Evolutionary conservation across 1,284 basidiomycete genomes (phyloP), one percentile per base, ranked within the genome.

Genomic region (Cutaneotrichosporon spelunceum): DNA sequence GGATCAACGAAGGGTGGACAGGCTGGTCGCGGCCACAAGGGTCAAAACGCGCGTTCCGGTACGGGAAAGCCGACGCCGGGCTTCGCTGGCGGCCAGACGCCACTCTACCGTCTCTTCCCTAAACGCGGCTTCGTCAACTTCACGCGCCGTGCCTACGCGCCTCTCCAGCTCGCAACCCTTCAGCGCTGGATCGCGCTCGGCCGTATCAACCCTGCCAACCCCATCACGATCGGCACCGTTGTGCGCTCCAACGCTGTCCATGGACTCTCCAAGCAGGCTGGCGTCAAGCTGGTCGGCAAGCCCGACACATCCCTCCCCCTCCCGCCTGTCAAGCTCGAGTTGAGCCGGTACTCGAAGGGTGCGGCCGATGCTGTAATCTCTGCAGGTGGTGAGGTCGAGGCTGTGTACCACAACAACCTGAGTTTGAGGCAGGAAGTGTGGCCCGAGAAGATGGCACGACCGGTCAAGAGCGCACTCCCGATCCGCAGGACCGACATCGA

Each of bases 11-110:
- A 90, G 68, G 95, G 95, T 70, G 89, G 92, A 61, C 97, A 93
- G 0, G 88, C 93, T 4, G 93, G 93, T 65, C 86, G 92, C 59
- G 95, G 95, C 81, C 86, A 92, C 79, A 99, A 99, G 74, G 95
- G 95, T 71, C 93, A 96, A 78, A 95, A 94, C 64, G 89, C 94
- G 48, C 86, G 95, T 60, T 86, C 90, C 23, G 94, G 95, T 6
- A 88, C 91, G 70, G 91, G 93, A n/a, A 90, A 86, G 72, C 86
- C 92, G 27, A 86, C 84, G 67, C 83, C 86, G 30, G 87, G 88
- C 7, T 99, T 98, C 69, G 94, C 96, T 78, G 95, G 95, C 73
- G 95, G 95, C 68, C 95, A 98, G 78, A 97, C 93, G 24, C 91
- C 95, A 8, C 85, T 99, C 61, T 88, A 88, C n/a, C 88, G 93